Evolutionary conservation across 192 early-diverging fungal genomes (phyloP), one percentile per base, ranked within the genome.

Genomic region (Paraglomus occultum): DNA sequence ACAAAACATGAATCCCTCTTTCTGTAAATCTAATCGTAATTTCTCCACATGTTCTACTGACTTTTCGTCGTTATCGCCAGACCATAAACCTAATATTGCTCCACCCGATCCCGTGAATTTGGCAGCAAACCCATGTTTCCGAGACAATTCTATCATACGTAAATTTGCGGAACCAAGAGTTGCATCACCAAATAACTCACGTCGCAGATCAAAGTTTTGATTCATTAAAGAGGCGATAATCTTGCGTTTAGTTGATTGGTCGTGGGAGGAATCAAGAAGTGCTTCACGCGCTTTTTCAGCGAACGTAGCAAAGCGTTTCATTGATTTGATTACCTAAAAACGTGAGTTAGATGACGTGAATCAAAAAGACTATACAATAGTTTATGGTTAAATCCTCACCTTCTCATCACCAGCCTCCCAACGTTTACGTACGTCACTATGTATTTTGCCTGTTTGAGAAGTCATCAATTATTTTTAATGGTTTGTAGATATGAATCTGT

Each of bases 101-200:
- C 87, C 87, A 55, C 87, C 87, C 39, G 78, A 81, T 2, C 87
- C 87, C 12, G 79, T 72, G 62, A 88, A 79, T 59, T 89, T 89
- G 44, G 84, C 84, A 14, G 73, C 80, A 77, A 80, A 79, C 4
- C 80, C 76, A 59, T 79, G 49, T 10, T 71, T 53, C 18, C 66
- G 61, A 12, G 82, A 82, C 3, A 84, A 40, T 17, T 80, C 60
- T 44, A 89, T 76, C 67, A 89, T 85, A 17, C 65, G 58, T 18
- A 87, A 60, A 74, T 82, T 88, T 8, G 31, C 69, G 7, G 57
- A 54, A 51, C 87, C 86, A 39, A 89, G 62, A 11, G 78, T 76
- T 10, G 38, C 64, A 63, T 87, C 85, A 0, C 83, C 82, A 68
- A 81, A 88, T 14, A 83, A 70, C 6, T 62, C 39, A 42, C 82